Evolutionary conservation across 2,329 filamentous ascomycete species (phyloP), one percentile per base, ranked within the genome.

Genomic region (Lecanicillium sp.): DNA sequence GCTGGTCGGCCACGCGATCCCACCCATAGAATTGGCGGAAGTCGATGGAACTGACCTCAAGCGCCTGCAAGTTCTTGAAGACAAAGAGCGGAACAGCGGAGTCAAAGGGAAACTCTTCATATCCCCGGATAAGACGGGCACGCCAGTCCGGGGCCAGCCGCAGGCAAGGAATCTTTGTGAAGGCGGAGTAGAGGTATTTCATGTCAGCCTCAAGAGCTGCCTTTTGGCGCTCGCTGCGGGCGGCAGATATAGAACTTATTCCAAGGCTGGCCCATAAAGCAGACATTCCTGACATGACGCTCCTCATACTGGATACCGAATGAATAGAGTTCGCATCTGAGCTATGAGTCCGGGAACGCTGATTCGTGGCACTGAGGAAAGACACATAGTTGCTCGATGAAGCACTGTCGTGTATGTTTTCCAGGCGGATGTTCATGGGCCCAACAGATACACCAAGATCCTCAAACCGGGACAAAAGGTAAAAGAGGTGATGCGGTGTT

Each of bases 61-160:
- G 72, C 17, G 87, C 84, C 62, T 90, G 90, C 39, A 97, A 69
- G 51, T 97, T 98, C 66, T 98, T 97, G 75, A 98, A 97, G 8
- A 86, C 85, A 59, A 94, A 84, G n/a, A 98, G 71, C 15, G 92
- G 92, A 20, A 98, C 92, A 15, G 92, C 92, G 17, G 87, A 95
- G 61, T 98, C 92, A 60, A 97, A 96, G 3, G 92, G 92, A 50
- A 97, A 98, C 61, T 96, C 90, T 61, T 98, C 92, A 57, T 92
- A 97, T 19, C 90, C 90, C 49, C 82, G 77, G 50, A 98, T 96
- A 44, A 96, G 69, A 38, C 84, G 81, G 35, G 90, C 89, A 49
- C 87, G 85, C 69, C 88, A 89, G 61, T 98, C 92, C n/a, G 89
- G 89, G 19, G 89, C 81, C 40, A 98, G 71, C 47, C 84, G 81